These are phyloP conservation scores for Endotrypanum monterogeii DNA, from an alignment of 208 protist genomes.

Conservation along the genomic window DNA sequence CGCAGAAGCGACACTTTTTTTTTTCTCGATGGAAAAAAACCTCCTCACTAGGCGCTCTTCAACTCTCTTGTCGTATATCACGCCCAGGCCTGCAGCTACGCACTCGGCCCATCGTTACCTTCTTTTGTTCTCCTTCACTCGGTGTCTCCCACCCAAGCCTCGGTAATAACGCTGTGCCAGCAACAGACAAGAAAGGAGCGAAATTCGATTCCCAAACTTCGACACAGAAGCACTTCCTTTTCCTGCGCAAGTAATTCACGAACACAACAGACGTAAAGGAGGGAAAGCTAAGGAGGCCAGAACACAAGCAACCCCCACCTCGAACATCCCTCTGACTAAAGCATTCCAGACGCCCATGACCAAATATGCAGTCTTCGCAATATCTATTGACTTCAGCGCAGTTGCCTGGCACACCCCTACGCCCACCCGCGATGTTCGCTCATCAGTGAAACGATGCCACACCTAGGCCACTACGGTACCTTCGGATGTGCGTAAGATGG, in stretches of 20 bases:
- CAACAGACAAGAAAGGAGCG: neutral
- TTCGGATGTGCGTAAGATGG: conserved; percentile 54
- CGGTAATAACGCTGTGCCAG: neutral
- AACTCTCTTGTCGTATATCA: neutral
- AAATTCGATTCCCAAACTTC: neutral
- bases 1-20: neutral
- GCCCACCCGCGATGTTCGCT: neutral
- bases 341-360: neutral
- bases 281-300: neutral
- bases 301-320: neutral
- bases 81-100: neutral
- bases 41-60: neutral
- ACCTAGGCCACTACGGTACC: conserved; percentile 25
- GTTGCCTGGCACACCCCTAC: neutral
- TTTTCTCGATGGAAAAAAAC: neutral
- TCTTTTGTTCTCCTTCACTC: neutral
- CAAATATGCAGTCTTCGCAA: neutral
- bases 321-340: neutral
- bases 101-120: neutral
- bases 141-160: neutral
- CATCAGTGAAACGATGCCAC: neutral
- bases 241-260: neutral
- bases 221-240: neutral
- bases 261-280: neutral
- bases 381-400: neutral